Base-by-base conservation (phyloP, 176 grass and related monocot genomes). In the Dendrocalamus sinicus region DNA sequence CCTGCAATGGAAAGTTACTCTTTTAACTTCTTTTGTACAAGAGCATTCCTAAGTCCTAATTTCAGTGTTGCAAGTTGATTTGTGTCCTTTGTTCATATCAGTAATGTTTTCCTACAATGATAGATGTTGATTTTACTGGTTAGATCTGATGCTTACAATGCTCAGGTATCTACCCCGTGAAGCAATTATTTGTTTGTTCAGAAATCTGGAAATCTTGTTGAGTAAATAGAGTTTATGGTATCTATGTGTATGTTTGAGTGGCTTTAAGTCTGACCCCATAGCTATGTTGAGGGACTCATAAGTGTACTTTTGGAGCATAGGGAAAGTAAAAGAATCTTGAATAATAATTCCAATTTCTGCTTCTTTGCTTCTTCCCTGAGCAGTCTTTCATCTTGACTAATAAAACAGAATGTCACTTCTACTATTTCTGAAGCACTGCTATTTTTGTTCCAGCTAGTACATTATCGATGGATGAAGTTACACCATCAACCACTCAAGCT, bases 381-480 rank as follows among this genome's bases (percentile, higher is more conserved):
- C 4, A 24, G 9, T 73, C 37, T 35, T 70, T 70, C 26, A 61
- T 70, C 8, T 89, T 89, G 26, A 74, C 4, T 24, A 85, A 30
- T 81, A 47, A 8, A 69, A 69, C 66, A 10, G 15, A 72, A 28
- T 79, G 59, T 53, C 40, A 2, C 15, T 83, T 90, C 57, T 54
- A 47, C 46, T 39, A 72, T 78, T 79, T 83, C 79, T 90, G 11
- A 91, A 79, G 10, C 66, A 61, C 15, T 70, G 24, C 15, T 46
- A 51, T 70, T 83, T 73, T 45, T 76, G 78, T 79, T 70, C 35
- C 89, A 87, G 85, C 68, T 74, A 39, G 50, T 80, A 69, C 73
- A 60, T 0, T 67, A 26, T 26, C 26, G 53, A 80, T 76, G 81
- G 85, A 88, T 71, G 88, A 91, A 80, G 32, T 44, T 73, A 41